These are phyloP conservation scores for Acrocalymma vagum DNA, from an alignment of 2,329 filamentous ascomycete species.

Conservation along the genomic window DNA sequence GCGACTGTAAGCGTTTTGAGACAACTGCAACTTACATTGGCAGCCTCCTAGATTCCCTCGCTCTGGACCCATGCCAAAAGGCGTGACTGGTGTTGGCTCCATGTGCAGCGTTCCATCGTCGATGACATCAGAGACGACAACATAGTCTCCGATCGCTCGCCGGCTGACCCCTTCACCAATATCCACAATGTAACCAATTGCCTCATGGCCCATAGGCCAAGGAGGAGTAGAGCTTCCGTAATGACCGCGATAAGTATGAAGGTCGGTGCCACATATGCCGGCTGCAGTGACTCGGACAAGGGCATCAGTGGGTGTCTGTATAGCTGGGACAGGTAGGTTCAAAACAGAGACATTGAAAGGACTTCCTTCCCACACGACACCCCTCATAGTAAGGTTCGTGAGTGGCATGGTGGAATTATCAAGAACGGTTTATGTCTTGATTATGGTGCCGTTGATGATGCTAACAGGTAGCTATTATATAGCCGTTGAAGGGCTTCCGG, in stretches of 20 bases:
- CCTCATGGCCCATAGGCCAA: slow-evolving; percentile 88
- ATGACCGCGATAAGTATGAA: slow-evolving; percentile 59
- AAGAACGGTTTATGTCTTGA: no score
- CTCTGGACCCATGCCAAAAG: slow-evolving; percentile 2
- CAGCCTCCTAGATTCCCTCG: slow-evolving; percentile 8
- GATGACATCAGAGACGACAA: slow-evolving; percentile 23
- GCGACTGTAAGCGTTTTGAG: background rate
- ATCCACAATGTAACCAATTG: slow-evolving; percentile 79
- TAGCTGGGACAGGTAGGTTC: slow-evolving; percentile 42
- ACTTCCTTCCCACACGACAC: slow-evolving; percentile 1
- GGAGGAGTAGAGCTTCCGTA: slow-evolving; percentile 83
- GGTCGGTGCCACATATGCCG: slow-evolving; percentile 43
- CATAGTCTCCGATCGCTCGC: slow-evolving; percentile 76
- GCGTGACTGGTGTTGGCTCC: background rate
- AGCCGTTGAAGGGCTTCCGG: no score
- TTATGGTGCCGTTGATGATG: no score
- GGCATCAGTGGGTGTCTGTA: slow-evolving; percentile 45
- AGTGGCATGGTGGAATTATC: no score
- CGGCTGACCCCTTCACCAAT: slow-evolving; percentile 77
- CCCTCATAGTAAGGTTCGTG: no score
- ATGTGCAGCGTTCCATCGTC: slow-evolving; percentile 9
- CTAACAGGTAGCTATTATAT: no score
- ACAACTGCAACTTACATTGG: slow-evolving; percentile 11
- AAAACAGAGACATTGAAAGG: no score
- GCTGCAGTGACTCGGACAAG: slow-evolving; percentile 49